Base-by-base conservation (phyloP, 805 yeast species). In the Starmerella lactis-condensi region DNA sequence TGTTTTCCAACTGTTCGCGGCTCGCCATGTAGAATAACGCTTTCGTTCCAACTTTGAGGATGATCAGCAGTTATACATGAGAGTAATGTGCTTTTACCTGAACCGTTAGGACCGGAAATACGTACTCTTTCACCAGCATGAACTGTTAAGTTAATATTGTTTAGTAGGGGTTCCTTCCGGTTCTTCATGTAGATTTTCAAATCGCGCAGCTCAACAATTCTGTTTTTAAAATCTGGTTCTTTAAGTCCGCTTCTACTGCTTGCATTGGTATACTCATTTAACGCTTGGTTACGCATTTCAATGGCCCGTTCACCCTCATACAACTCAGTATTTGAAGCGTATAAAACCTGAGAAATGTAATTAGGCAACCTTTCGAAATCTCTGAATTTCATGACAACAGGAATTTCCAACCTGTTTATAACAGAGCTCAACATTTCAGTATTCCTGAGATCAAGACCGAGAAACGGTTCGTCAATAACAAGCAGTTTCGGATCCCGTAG, bases 41-140 rank as follows among this genome's bases (percentile, higher is more conserved):
- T 67, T 4, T 69, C 63, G 42, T 69, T 73, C 96, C 96, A 85
- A 2, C 94, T 73, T 53, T 85, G 94, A 1, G 98, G 98, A 50
- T 85, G 98, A 45, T 85, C 98, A 4, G 93, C 82, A 0, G 93
- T 82, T 18, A 85, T 61, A 28, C 89, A 51, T 2, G 95, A 69
- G 11, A 89, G 53, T 16, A 85, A 54, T 0, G 98, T 89, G 2
- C 94, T 77, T 51, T 85, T 85, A 0, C 98, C 98, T 0, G 91
- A 65, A 1, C 98, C 98, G 42, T 89, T 85, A 35, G 70, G 67
- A 2, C 98, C 98, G 34, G 75, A 58, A 19, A 85, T 62, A 48
- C 89, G 91, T 92, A 95, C 81, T 45, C 68, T 73, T 22, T 79
- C 76, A 4, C 92, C 91, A 26, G 58, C 58, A 3, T 59, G 56